Evolutionary conservation across 2,329 filamentous ascomycete genomes (phyloP).

Genomic region (Ceratocystiopsis minuta): DNA sequence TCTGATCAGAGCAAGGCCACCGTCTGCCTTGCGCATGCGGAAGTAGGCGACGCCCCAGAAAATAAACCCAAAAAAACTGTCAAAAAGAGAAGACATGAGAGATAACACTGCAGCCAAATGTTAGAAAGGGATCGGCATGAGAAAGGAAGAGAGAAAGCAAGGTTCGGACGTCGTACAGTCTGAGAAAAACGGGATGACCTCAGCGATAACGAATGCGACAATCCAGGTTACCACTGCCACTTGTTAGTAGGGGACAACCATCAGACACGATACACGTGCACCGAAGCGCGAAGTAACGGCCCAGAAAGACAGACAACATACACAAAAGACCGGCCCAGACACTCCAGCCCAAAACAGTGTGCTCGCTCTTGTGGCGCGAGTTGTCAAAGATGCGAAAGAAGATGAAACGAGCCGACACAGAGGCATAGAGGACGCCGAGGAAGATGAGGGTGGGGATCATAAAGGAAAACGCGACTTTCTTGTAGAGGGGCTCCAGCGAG

Average conservation of each 20-base stretch:
- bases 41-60: conserved; percentile 80
- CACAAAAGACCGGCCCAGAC: conserved; percentile 58
- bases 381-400: conserved; percentile 79
- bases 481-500: conserved; percentile 58
- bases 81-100: conserved; percentile 74
- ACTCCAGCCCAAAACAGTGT: conserved; percentile 68
- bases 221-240: conserved; percentile 49
- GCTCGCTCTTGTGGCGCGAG: conserved; percentile 60
- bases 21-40: conserved; percentile 52
- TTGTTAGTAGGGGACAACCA: background rate
- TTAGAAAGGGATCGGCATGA: conserved; percentile 11
- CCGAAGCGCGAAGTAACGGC: background rate
- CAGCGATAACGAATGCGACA: conserved; percentile 79
- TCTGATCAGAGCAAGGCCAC: conserved; percentile 32
- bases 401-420: conserved; percentile 74
- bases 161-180: conserved; percentile 32
- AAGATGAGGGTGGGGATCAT: conserved; percentile 94
- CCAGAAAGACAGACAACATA: conserved; percentile 15
- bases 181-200: conserved; percentile 86
- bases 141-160: conserved; percentile 9
- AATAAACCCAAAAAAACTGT: conserved; percentile 89
- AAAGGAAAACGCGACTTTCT: conserved; percentile 82
- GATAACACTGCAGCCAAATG: conserved; percentile 30
- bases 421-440: conserved; percentile 77
- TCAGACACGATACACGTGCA: no score